These are phyloP conservation scores for Globisporangium camurandrum DNA, from an alignment of 352 stramenopile species.

Conservation along the genomic window DNA sequence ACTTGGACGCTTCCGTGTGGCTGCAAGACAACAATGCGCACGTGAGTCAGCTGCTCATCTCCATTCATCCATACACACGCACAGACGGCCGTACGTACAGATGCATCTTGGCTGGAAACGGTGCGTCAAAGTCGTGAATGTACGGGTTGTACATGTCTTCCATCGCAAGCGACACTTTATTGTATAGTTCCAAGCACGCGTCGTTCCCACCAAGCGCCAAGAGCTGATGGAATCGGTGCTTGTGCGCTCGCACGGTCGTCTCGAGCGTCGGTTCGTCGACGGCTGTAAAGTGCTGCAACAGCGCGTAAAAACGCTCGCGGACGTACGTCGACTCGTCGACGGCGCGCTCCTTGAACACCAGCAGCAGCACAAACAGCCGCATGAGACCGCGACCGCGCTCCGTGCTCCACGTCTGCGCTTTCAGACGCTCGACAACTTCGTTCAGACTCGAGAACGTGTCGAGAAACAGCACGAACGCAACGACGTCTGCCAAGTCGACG, in stretches of 20 bases:
- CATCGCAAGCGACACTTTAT: slow-evolving; percentile 13
- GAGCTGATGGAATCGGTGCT: slow-evolving; percentile 37
- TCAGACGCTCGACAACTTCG: slow-evolving; percentile 49
- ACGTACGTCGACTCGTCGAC: slow-evolving; percentile 25
- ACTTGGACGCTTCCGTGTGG: slow-evolving; percentile 48
- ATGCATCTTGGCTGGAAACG: slow-evolving; percentile 15
- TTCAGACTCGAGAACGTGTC: slow-evolving; percentile 62
- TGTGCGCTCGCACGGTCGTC: slow-evolving; percentile 41
- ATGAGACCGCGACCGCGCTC: slow-evolving; percentile 44
- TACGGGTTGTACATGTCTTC: slow-evolving; percentile 20
- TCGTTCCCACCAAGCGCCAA: slow-evolving; percentile 28
- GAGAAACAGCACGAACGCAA: slow-evolving; percentile 65
- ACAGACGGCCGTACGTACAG: slow-evolving; percentile 5
- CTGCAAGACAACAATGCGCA: slow-evolving; percentile 14
- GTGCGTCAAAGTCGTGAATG: slow-evolving; percentile 11
- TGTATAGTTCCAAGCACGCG: slow-evolving; percentile 10
- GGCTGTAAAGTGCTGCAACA: slow-evolving; percentile 32
- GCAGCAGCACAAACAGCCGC: slow-evolving; percentile 50
- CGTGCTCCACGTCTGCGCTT: slow-evolving; percentile 30
- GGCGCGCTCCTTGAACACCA: slow-evolving; percentile 44
- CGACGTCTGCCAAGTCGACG: slow-evolving; percentile 49
- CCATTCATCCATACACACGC: background rate
- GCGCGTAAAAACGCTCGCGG: slow-evolving; percentile 32
- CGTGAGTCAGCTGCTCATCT: background rate
- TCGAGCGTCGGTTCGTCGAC: slow-evolving; percentile 22